Percentiles rank a stretch among this genome's conserved stretches.
These are phyloP conservation scores for Phaeosphaeriaceae sp. DNA, from an alignment of 2,329 filamentous ascomycete genomes.

Conservation along the genomic window DNA sequence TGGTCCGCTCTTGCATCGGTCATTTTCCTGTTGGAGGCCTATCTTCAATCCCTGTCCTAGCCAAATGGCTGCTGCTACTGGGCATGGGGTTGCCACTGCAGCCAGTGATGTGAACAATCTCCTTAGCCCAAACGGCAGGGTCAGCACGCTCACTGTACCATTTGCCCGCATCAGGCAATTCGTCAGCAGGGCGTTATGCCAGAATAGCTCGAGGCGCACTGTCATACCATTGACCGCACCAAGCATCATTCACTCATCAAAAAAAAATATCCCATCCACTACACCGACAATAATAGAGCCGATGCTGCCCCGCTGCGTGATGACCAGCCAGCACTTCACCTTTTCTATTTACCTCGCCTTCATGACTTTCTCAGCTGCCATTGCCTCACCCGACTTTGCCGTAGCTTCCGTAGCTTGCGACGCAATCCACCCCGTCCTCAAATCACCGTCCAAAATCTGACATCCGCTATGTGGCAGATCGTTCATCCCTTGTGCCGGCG, in stretches of 20 bases:
- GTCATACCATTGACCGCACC: too few relatives aligned
- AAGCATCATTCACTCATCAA: too few relatives aligned
- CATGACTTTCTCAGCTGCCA: constrained; percentile 29
- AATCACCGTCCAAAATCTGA: constrained; percentile 37
- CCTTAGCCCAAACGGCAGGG: constrained; percentile 17
- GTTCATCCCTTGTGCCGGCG: constrained; percentile 34
- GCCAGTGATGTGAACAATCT: constrained; percentile 35
- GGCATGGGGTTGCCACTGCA: constrained; percentile 11
- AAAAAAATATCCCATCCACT: too few relatives aligned
- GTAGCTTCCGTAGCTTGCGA: constrained; percentile 18
- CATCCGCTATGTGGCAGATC: constrained; percentile 32
- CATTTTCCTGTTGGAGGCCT: constrained; percentile 24
- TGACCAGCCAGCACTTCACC: constrained; percentile 3
- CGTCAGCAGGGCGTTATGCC: constrained; percentile 34
- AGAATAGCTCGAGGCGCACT: constrained; percentile 14
- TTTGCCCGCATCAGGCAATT: constrained; percentile 38
- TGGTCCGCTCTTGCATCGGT: constrained; percentile 40
- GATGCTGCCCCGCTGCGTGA: constrained; percentile 25
- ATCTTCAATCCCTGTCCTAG: constrained; percentile 18
- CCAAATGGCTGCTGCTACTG: constrained; percentile 29
- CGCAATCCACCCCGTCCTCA: constrained; percentile 29
- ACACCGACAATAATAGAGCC: constrained; percentile 25
- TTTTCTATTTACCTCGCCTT: constrained; percentile 6
- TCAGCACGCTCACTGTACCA: constrained; percentile 26
- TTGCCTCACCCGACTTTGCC: constrained; percentile 24